phyloP scores from a whole-genome alignment of 2,329 filamentous ascomycete species.

The Drechslerella stenobrocha region DNA sequence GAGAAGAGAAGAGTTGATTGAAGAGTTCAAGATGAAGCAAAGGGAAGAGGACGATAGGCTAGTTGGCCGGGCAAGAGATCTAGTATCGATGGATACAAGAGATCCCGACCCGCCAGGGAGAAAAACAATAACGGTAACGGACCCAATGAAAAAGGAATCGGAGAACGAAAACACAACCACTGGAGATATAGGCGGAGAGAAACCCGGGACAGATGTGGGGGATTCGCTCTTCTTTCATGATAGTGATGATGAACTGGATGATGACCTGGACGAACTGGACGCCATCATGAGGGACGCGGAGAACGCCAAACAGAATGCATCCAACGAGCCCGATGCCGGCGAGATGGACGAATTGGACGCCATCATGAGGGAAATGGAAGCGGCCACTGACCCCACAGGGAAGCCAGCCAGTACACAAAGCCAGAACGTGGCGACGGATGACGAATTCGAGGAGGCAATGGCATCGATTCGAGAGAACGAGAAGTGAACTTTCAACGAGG shows the following conservation, averaged over 20 bases:
- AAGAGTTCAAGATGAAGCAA: slow-evolving; percentile 49
- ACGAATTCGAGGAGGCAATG: slow-evolving; percentile 66
- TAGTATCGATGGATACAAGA: slow-evolving; percentile 49
- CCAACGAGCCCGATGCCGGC: slow-evolving; percentile 20
- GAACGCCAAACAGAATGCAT: not conserved
- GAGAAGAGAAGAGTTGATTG: slow-evolving; percentile 50
- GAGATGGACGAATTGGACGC: slow-evolving; percentile 61
- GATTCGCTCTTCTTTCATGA: slow-evolving; percentile 49
- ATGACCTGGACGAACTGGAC: slow-evolving; percentile 52
- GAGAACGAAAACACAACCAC: slow-evolving; percentile 47
- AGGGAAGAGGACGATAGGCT: slow-evolving; percentile 54
- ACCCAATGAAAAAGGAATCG: slow-evolving; percentile 53
- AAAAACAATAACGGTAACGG: slow-evolving; percentile 56
- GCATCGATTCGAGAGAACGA: slow-evolving; percentile 66
- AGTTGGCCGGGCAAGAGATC: slow-evolving; percentile 17
- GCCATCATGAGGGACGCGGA: slow-evolving; percentile 27
- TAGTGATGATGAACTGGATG: slow-evolving; percentile 54
- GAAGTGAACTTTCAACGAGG: slow-evolving; percentile 1
- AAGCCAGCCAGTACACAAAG: not conserved
- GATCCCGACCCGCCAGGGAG: slow-evolving; percentile 49
- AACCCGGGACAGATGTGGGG: slow-evolving; percentile 12
- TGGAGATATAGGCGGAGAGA: slow-evolving; percentile 44
- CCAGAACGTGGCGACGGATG: slow-evolving; percentile 42
- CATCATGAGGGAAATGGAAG: slow-evolving; percentile 60
- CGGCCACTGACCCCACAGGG: slow-evolving; percentile 8